Evolutionary conservation across 2,329 filamentous ascomycete species (phyloP).

Genomic region (Juglanconis sp.): DNA sequence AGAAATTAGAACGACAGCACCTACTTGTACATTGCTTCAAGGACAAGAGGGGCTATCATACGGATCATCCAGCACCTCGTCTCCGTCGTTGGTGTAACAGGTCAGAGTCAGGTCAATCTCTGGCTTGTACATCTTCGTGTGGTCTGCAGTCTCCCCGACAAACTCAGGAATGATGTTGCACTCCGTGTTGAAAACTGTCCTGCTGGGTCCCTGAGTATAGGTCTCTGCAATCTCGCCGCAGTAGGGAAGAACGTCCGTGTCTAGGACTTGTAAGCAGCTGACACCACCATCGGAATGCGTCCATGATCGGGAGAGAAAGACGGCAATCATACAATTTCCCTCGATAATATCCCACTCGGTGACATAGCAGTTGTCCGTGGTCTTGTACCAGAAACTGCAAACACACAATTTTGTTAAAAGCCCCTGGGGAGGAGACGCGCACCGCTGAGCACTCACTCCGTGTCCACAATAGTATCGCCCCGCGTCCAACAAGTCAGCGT

Average conservation of each 20-base stretch:
- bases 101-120: slow-evolving; percentile 17
- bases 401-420: too few relatives aligned
- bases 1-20: background rate
- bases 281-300: background rate
- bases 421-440: too few relatives aligned
- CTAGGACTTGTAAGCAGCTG: background rate
- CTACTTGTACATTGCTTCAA: background rate
- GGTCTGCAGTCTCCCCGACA: slow-evolving; percentile 7
- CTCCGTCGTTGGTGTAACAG: slow-evolving; percentile 7
- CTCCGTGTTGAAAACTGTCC: slow-evolving; percentile 14
- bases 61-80: background rate
- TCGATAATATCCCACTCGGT: slow-evolving; percentile 18
- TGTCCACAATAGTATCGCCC: slow-evolving; percentile 16
- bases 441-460: slow-evolving; percentile 3
- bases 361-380: slow-evolving; percentile 12
- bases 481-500: slow-evolving; percentile 15
- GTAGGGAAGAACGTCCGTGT: slow-evolving; percentile 13
- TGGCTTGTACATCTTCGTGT: slow-evolving; percentile 17
- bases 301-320: background rate
- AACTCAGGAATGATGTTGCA: slow-evolving; percentile 17
- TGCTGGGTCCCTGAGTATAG: slow-evolving; percentile 5
- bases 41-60: background rate
- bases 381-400: slow-evolving; percentile 14
- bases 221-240: slow-evolving; percentile 6
- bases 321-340: slow-evolving; percentile 12